phyloP scores from a whole-genome alignment of 2,329 filamentous ascomycete species.

The Elsinoe fawcettii region DNA sequence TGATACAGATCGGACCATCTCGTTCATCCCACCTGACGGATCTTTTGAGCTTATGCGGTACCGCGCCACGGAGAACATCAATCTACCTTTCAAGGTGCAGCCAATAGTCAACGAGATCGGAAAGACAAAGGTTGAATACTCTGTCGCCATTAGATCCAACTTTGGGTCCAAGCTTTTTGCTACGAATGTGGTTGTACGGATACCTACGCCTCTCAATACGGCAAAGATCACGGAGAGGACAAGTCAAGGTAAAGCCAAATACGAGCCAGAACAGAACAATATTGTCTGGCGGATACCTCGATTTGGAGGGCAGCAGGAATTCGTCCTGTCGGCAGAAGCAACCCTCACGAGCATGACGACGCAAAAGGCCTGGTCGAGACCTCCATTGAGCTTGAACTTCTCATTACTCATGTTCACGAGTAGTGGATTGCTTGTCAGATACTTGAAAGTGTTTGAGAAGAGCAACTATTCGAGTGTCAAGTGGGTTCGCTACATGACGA shows the following conservation, averaged over 20 bases:
- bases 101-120: conserved; percentile 97
- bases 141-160: conserved; percentile 93
- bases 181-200: conserved; percentile 88
- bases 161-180: conserved; percentile 95
- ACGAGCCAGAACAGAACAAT: conserved; percentile 95
- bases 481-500: conserved; percentile 98
- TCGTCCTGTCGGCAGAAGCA: conserved; percentile 87
- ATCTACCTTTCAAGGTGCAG: conserved; percentile 96
- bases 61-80: conserved; percentile 95
- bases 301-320: conserved; percentile 98
- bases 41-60: conserved; percentile 99
- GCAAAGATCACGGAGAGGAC: conserved; percentile 88
- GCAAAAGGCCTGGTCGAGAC: conserved; percentile 92
- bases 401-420: conserved; percentile 97
- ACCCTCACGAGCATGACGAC: conserved; percentile 95
- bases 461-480: conserved; percentile 98
- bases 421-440: conserved; percentile 81
- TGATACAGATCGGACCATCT: conserved; percentile 92
- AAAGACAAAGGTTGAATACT: conserved; percentile 97
- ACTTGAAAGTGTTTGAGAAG: conserved; percentile 99
- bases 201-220: conserved; percentile 94
- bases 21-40: conserved; percentile 91
- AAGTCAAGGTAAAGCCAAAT: conserved; percentile 94
- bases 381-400: conserved; percentile 85
- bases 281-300: conserved; percentile 98